Evolutionary conservation across 2,329 filamentous ascomycete genomes (phyloP).

Genomic region (Geosmithia morbida): DNA sequence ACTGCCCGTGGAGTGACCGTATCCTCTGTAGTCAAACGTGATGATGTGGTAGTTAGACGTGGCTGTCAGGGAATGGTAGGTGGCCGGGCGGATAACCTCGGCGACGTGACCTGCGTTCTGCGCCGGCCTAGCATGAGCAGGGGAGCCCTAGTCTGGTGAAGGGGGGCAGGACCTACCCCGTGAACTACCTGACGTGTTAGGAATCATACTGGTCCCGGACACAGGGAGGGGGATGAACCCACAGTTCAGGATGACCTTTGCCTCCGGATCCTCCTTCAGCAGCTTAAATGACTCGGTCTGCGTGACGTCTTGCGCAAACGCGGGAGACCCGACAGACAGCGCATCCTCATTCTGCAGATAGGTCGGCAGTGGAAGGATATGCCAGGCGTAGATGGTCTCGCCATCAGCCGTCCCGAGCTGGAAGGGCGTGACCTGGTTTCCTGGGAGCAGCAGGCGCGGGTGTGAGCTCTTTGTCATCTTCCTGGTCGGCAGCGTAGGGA

Average conservation of each 20-base stretch:
- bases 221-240: conserved; percentile 10
- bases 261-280: conserved; percentile 46
- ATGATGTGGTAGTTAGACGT: conserved; percentile 66
- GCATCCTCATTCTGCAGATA: conserved; percentile 58
- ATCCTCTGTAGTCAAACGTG: conserved; percentile 85
- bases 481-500: too few relatives aligned
- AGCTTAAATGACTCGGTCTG: conserved; percentile 44
- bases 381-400: conserved; percentile 77
- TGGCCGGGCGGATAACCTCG: conserved; percentile 60
- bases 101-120: conserved; percentile 79
- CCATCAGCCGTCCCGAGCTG: conserved; percentile 60
- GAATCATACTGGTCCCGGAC: background rate
- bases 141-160: background rate
- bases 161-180: conserved; percentile 27
- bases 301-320: conserved; percentile 37
- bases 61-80: conserved; percentile 63
- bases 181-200: conserved; percentile 31
- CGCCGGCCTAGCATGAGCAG: conserved; percentile 13
- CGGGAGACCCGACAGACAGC: conserved; percentile 36
- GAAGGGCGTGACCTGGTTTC: conserved; percentile 82
- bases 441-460: conserved; percentile 23
- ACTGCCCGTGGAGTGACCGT: conserved; percentile 63
- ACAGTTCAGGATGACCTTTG: conserved; percentile 51
- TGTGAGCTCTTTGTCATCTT: background rate
- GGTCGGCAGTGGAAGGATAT: conserved; percentile 65